These are phyloP conservation scores for Rhizopogon sp. DNA, from an alignment of 768 basidiomycete genomes.

Conservation along the genomic window DNA sequence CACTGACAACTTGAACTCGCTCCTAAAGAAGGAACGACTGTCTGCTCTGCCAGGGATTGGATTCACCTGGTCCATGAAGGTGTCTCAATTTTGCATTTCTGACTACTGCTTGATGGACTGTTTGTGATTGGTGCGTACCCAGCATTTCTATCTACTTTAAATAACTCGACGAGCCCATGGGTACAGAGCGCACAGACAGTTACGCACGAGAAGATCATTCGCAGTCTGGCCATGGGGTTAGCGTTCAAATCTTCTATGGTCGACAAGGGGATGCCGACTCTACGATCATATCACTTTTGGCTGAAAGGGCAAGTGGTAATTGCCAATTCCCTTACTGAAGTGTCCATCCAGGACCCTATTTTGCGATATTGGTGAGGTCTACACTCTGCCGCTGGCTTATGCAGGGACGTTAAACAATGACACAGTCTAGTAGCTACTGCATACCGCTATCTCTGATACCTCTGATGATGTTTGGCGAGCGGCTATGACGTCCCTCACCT, in stretches of 20 bases:
- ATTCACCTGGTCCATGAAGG: too few species aligned
- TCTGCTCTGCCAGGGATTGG: too few species aligned
- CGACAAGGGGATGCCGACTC: constrained; percentile 88
- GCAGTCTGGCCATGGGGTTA: constrained; percentile 88
- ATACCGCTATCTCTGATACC: constrained; percentile 97
- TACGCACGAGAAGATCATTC: constrained; percentile 93
- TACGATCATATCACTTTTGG: constrained; percentile 71
- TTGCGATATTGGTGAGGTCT: constrained; percentile 95
- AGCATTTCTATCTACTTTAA: too few species aligned
- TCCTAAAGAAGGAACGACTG: too few species aligned
- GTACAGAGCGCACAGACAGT: too few species aligned
- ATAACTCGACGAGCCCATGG: too few species aligned
- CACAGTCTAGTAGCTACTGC: constrained; percentile 85
- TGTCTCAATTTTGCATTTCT: too few species aligned
- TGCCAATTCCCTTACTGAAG: background rate
- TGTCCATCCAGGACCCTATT: constrained; percentile 74
- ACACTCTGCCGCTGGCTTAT: constrained; percentile 93
- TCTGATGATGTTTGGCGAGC: constrained; percentile 96
- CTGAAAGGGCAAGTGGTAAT: constrained; percentile 70
- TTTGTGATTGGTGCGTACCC: too few species aligned
- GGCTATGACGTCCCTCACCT: constrained; percentile 92
- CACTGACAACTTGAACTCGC: background rate
- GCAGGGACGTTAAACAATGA: constrained; percentile 94
- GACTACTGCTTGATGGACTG: too few species aligned
- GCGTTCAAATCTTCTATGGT: constrained; percentile 91